phyloP scores from a whole-genome alignment of 139 green algal genomes.

The Chlamydomonas applanata region DNA sequence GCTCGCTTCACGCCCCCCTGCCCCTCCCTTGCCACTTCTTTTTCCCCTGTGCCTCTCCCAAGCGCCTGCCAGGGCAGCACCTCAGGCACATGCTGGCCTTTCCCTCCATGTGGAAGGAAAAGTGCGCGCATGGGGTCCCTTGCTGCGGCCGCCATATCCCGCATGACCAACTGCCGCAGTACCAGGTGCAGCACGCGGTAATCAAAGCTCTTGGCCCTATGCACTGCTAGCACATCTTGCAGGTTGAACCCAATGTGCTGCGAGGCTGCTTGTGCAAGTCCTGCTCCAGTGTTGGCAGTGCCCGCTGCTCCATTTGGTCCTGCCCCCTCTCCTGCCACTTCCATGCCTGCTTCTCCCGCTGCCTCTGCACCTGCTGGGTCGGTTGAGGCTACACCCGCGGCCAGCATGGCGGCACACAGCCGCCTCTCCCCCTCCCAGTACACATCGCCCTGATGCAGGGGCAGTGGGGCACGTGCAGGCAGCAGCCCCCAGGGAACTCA shows the following conservation, averaged over 20 bases:
- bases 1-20: too few species aligned
- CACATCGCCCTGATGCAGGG: constrained; percentile 41
- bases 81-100: too few species aligned
- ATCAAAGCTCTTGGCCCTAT: constrained; percentile 76
- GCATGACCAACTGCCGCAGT: constrained; percentile 15
- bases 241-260: constrained; percentile 24
- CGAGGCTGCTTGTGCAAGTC: not conserved
- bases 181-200: constrained; percentile 64
- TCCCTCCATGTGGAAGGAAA: too few species aligned
- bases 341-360: not conserved
- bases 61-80: too few species aligned
- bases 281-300: too few species aligned
- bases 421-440: constrained; percentile 70
- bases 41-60: too few species aligned
- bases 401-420: constrained; percentile 47
- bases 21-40: too few species aligned
- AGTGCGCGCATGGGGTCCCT: too few species aligned
- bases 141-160: too few species aligned
- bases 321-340: not conserved
- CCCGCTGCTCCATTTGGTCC: not conserved
- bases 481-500: not conserved
- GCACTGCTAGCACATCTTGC: constrained; percentile 49
- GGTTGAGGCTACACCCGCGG: not conserved
- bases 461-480: too few species aligned
- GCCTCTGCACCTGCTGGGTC: constrained; percentile 7